phyloP scores from a whole-genome alignment of 2,329 filamentous ascomycete genomes.

The Colletotrichum tropicicola region DNA sequence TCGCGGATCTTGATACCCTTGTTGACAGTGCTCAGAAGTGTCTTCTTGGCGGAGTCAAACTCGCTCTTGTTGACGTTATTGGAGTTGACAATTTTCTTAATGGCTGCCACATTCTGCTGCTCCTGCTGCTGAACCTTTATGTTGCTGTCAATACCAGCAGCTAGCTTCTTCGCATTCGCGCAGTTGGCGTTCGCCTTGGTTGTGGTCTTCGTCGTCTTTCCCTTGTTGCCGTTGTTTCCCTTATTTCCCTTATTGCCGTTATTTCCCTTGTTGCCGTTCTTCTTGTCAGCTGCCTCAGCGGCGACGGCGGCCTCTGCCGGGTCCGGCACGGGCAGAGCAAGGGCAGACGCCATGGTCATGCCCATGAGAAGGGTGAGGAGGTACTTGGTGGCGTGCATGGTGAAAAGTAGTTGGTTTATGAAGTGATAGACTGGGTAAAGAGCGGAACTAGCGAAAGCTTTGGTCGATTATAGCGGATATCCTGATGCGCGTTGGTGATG shows the following conservation, averaged over 20 bases:
- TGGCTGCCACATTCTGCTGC: constrained; percentile 21
- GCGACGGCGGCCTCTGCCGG: not conserved
- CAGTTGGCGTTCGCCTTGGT: constrained; percentile 14
- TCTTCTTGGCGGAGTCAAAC: constrained; percentile 29
- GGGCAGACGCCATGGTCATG: constrained; percentile 1
- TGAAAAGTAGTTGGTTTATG: not conserved
- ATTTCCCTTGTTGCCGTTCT: not conserved
- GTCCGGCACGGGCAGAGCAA: constrained; percentile 8
- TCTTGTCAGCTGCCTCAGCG: not conserved
- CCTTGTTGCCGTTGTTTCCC: not conserved
- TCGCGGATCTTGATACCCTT: constrained; percentile 35
- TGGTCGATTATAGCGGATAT: not conserved
- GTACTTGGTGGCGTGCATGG: constrained; percentile 12
- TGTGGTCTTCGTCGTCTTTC: too few species aligned
- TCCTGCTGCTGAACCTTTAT: constrained; percentile 35
- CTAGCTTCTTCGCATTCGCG: constrained; percentile 32
- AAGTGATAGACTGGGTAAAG: not conserved
- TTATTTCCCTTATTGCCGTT: not conserved
- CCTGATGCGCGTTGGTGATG: not conserved
- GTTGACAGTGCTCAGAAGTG: constrained; percentile 33
- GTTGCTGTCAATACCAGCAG: constrained; percentile 34
- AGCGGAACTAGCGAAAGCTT: not conserved
- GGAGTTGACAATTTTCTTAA: constrained; percentile 22
- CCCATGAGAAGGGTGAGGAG: constrained; percentile 9
- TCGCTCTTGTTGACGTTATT: constrained; percentile 16